Percentiles rank a stretch among this genome's conserved stretches.
Evolutionary conservation across 2,329 filamentous ascomycete genomes (phyloP).

Genomic region (Fusarium sp.): DNA sequence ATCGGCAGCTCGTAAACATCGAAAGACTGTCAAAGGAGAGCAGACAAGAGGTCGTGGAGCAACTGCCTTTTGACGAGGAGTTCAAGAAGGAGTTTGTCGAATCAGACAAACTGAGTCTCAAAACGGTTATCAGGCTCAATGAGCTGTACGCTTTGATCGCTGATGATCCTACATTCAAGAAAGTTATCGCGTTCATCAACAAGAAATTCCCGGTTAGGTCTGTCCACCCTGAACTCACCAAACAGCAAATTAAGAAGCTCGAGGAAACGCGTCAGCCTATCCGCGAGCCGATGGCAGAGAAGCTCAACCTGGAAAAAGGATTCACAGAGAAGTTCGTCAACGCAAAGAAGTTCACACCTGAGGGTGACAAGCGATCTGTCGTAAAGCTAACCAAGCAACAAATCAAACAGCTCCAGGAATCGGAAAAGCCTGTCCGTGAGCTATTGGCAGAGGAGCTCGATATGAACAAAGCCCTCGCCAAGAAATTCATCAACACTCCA

Average conservation of each 20-base stretch:
- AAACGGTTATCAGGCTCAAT: constrained; percentile 25
- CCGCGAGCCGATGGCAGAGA: not conserved
- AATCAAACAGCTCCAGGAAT: not conserved
- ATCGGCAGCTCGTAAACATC: constrained; percentile 17
- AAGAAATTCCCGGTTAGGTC: not conserved
- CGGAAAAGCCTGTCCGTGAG: constrained; percentile 1
- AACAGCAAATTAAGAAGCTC: not conserved
- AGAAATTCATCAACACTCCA: constrained; percentile 12
- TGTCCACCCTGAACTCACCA: not conserved
- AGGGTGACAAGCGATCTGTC: constrained; percentile 1
- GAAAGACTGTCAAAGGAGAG: not conserved
- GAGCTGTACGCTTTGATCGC: constrained; percentile 8
- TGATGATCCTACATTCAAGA: not conserved
- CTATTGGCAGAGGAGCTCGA: not conserved
- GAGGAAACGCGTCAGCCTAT: not conserved
- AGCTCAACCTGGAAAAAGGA: not conserved
- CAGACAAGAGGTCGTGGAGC: not conserved
- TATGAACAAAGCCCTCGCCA: constrained; percentile 4
- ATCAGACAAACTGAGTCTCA: constrained; percentile 1
- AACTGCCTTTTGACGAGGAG: constrained; percentile 1
- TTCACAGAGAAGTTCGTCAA: too few species aligned
- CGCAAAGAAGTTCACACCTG: too few species aligned
- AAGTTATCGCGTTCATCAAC: not conserved
- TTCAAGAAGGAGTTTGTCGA: constrained; percentile 13
- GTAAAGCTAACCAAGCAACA: constrained; percentile 1